Base-by-base conservation (phyloP, 2,329 filamentous ascomycete species). In the Colletotrichum incanum region DNA sequence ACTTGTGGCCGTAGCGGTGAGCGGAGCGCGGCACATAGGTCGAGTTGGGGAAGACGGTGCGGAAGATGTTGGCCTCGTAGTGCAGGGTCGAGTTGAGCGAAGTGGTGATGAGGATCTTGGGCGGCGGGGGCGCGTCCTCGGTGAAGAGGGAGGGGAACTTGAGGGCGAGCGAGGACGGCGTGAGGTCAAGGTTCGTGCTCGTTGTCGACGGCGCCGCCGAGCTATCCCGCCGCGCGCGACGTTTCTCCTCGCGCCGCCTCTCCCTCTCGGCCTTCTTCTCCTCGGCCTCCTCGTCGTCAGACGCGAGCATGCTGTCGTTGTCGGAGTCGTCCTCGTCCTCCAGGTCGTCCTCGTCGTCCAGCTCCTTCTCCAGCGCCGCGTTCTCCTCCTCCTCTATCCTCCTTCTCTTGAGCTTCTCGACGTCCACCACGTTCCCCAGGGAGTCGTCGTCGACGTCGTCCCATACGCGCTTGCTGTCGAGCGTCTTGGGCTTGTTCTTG, bases 91-190 rank as follows among this genome's bases (percentile, higher is more conserved):
- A 94, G 84, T 98, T 95, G 78, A 98, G 87, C 16, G 92, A 93
- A 9, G 96, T 98, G 0, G 96, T 99, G 79, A 99, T 89, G 49
- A 99, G 91, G 74, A 98, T 91, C 83, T 98, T 97, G 63, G 96
- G 95, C 71, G 84, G 83, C 67, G 86, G 88, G 59, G 86, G 89
- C 43, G 86, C 89, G 76, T 87, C 81, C 61, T 91, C 89, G 72
- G 84, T 85, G 78, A 92, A 92, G 45, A 92, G 86, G 1, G 86
- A 85, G 37, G 90, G 89, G 77, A 92, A 92, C 78, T 91, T 91
- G 75, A 86, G 83, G 18, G 89, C 83, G 47, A 92, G 84, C 9
- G 88, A 89, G 37, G 89, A 83, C 1, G 90, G 90, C 11, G 90
- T 91, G 58, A 91, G 83, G 76, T 92, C 90, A 73, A 92, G 86